phyloP scores from a whole-genome alignment of 805 yeast genomes.

The Tetrapisispora taiwanensis region DNA sequence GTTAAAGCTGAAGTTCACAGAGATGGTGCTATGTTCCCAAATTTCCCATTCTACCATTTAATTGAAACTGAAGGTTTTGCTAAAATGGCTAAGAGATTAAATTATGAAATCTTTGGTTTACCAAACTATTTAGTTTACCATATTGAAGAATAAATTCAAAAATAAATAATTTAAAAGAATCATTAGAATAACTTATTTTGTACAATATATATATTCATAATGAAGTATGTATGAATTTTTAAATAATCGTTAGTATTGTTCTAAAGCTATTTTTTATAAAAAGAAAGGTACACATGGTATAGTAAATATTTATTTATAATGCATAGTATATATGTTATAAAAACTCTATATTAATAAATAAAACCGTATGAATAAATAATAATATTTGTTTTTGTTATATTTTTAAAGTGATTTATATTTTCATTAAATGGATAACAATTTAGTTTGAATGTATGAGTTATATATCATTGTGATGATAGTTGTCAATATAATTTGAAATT shows the following conservation, averaged over 20 bases:
- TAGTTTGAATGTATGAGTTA: too few relatives aligned
- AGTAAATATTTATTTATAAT: too few relatives aligned
- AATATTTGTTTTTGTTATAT: too few relatives aligned
- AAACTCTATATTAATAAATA: too few relatives aligned
- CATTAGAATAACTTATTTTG: not conserved
- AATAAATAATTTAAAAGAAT: not conserved
- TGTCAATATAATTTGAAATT: not conserved
- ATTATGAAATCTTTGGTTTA: constrained; percentile 82
- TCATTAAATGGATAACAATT: too few relatives aligned
- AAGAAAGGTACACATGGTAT: too few relatives aligned
- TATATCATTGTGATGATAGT: not conserved
- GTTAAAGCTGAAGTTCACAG: constrained; percentile 97
- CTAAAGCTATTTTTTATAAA: too few relatives aligned
- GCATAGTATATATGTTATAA: too few relatives aligned
- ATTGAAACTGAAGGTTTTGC: constrained; percentile 98
- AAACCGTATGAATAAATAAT: too few relatives aligned
- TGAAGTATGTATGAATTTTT: not conserved
- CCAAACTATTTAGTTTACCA: constrained; percentile 83
- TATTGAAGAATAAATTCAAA: constrained; percentile 3
- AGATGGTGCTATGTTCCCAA: constrained; percentile 99
- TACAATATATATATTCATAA: too few relatives aligned
- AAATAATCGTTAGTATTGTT: not conserved
- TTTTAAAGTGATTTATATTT: too few relatives aligned
- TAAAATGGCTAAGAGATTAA: constrained; percentile 92
- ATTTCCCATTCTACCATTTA: constrained; percentile 92